Evolutionary conservation across 805 yeast genomes (phyloP).

Genomic region (Kregervanrija fluxuum): DNA sequence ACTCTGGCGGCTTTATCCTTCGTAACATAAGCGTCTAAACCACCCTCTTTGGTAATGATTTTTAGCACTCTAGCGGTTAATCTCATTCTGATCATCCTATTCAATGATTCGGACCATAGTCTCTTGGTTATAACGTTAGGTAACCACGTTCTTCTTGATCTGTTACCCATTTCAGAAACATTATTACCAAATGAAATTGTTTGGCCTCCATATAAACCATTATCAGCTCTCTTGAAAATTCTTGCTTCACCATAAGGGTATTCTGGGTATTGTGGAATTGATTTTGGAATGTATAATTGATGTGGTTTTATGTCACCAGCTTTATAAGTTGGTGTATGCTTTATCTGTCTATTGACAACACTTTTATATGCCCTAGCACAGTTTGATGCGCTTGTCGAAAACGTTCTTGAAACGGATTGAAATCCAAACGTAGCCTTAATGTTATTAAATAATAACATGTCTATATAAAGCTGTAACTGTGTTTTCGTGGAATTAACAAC

Average conservation of each 20-base stretch:
- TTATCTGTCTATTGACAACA: constrained; percentile 42
- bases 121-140: constrained; percentile 75
- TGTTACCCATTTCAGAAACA: constrained; percentile 69
- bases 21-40: constrained; percentile 78
- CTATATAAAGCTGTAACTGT: no score
- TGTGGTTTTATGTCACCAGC: constrained; percentile 49
- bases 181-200: constrained; percentile 70
- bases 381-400: constrained; percentile 16
- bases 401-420: constrained; percentile 5
- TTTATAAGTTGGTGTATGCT: constrained; percentile 34
- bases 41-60: constrained; percentile 91
- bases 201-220: constrained; percentile 88
- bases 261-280: constrained; percentile 44
- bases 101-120: constrained; percentile 79
- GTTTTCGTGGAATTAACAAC: no score
- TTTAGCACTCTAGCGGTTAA: constrained; percentile 76
- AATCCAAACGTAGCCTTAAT: neutral
- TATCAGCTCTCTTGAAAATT: constrained; percentile 74
- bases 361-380: constrained; percentile 28
- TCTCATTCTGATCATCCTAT: constrained; percentile 46
- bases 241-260: constrained; percentile 76
- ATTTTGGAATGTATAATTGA: constrained; percentile 34
- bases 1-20: constrained; percentile 86
- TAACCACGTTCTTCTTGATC: constrained; percentile 63
- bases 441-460: neutral